Evolutionary conservation across 345 rosid genomes (phyloP).

Genomic region (Salix suchowensis): DNA sequence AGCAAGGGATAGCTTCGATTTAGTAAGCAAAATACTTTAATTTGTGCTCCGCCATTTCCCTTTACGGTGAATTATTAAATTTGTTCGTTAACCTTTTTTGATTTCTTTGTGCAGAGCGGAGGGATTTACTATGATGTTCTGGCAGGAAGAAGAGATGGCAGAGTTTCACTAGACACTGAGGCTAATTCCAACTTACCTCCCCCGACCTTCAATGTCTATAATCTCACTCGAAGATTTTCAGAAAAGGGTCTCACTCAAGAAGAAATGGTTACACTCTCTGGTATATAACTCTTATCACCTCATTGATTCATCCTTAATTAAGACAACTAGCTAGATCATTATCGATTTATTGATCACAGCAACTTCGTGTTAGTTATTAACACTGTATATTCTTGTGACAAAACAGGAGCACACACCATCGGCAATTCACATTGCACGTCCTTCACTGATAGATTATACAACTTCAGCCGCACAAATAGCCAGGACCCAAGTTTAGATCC

Average conservation of each 20-base stretch:
- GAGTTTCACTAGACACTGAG: constrained; percentile 39
- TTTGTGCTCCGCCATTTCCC: not conserved
- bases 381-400: not conserved
- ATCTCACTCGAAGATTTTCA: constrained; percentile 11
- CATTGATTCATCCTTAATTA: not conserved
- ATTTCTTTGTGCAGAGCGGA: constrained; percentile 26
- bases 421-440: constrained; percentile 23
- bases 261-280: constrained; percentile 22
- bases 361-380: no score
- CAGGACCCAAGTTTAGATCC: constrained; percentile 20
- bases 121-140: constrained; percentile 49
- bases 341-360: not conserved
- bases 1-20: constrained; percentile 44
- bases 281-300: not conserved
- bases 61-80: not conserved
- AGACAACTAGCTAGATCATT: not conserved
- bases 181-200: constrained; percentile 7
- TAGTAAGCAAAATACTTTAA: constrained; percentile 20
- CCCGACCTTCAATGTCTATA: not conserved
- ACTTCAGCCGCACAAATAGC: constrained; percentile 7
- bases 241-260: constrained; percentile 17
- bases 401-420: constrained; percentile 24
- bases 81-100: not conserved
- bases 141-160: constrained; percentile 61
- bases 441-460: constrained; percentile 18